A percentile compares a stretch with the other conserved stretches of the same genome.
Conservation (phyloP, 208 protist genomes). For the Strigomonas galati region DNA sequence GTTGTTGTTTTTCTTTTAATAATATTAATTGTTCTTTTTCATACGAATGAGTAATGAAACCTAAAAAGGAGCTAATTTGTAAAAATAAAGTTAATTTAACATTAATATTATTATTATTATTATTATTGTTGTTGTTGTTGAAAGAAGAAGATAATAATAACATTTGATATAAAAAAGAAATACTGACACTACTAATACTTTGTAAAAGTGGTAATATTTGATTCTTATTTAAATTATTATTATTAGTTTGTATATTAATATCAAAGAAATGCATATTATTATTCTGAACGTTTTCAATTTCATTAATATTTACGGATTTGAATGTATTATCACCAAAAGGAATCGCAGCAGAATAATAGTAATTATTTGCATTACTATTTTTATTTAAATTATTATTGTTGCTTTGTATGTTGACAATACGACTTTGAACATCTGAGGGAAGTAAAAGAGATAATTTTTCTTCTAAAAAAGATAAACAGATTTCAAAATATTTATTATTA, state of each 20-base stretch:
- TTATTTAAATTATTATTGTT: conserved; percentile 8
- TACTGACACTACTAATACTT: not conserved
- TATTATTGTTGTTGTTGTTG: conserved; percentile 5
- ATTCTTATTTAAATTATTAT: not conserved
- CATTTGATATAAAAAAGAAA: not conserved
- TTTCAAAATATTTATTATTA: conserved; percentile 6
- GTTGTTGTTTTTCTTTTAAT: conserved; percentile 5
- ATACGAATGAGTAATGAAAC: not conserved
- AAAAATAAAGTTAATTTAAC: conserved; percentile 1
- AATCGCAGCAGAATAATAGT: not conserved
- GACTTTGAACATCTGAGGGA: not conserved
- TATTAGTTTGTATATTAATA: not conserved
- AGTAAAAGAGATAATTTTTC: conserved; percentile 1
- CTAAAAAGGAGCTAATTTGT: not conserved
- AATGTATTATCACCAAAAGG: not conserved
- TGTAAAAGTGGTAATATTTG: not conserved
- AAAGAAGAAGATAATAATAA: not conserved
- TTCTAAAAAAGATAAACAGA: not conserved
- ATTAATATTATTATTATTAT: not conserved
- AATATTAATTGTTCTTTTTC: not conserved
- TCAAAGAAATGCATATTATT: conserved; percentile 5
- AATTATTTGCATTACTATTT: conserved; percentile 7
- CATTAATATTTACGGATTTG: not conserved
- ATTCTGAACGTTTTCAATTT: too few species aligned
- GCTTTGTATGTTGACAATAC: not conserved